Conservation (phyloP, 371 early-diverging fungal species). For the Conidiobolus incongruus region DNA sequence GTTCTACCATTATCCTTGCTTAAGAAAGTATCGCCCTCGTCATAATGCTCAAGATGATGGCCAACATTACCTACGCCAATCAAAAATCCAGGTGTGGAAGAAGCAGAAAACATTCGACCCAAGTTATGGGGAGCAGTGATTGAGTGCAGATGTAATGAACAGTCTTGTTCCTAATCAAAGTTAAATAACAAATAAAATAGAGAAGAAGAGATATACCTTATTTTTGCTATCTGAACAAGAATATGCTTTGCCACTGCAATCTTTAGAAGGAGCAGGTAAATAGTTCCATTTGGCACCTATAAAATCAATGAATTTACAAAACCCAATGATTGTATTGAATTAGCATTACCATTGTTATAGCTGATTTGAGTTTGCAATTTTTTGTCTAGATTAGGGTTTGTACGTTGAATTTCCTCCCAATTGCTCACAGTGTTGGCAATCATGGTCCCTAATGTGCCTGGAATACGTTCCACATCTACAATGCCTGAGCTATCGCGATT, state of each 20-base stretch:
- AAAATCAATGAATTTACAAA: not conserved
- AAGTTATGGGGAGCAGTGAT: slow-evolving; percentile 33
- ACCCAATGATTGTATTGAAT: not conserved
- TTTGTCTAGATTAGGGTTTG: slow-evolving; percentile 19
- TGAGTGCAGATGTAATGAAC: slow-evolving; percentile 70
- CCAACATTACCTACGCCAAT: slow-evolving; percentile 87
- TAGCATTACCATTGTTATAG: slow-evolving; percentile 57
- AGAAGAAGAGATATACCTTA: too few species aligned
- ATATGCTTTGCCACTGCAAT: slow-evolving; percentile 18
- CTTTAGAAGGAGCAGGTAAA: slow-evolving; percentile 19
- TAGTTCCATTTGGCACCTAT: slow-evolving; percentile 22
- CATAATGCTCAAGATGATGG: slow-evolving; percentile 29
- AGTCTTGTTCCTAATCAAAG: slow-evolving; percentile 58
- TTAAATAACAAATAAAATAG: too few species aligned
- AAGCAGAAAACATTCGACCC: slow-evolving; percentile 48
- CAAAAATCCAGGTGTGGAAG: slow-evolving; percentile 58
- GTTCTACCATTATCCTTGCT: slow-evolving; percentile 65
- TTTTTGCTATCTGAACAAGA: slow-evolving; percentile 20
- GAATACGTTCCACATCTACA: slow-evolving; percentile 74
- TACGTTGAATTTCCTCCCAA: slow-evolving; percentile 23
- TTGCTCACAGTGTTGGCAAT: slow-evolving; percentile 63
- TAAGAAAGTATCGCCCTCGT: slow-evolving; percentile 62
- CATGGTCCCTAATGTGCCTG: slow-evolving; percentile 59
- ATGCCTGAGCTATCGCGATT: slow-evolving; percentile 45
- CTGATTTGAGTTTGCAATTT: slow-evolving; percentile 53